These are phyloP conservation scores for Takashimella tepidaria DNA, from an alignment of 1,284 basidiomycete genomes.

Conservation along the genomic window DNA sequence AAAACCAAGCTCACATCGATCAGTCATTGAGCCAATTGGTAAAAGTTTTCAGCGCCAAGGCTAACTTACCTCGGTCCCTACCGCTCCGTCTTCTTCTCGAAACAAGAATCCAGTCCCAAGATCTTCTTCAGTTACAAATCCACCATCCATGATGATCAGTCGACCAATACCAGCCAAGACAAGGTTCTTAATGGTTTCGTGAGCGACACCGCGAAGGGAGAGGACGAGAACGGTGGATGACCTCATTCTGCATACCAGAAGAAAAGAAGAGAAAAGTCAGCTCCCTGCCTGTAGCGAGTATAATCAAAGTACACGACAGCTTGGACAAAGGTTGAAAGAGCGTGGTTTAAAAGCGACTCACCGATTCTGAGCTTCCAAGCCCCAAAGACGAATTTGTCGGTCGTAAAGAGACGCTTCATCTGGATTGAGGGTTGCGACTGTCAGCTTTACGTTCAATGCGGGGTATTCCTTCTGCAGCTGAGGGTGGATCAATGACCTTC, in stretches of 20 bases:
- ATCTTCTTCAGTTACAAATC: constrained; percentile 59
- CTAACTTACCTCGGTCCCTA: constrained; percentile 69
- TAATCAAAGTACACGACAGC: neutral
- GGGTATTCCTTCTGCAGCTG: no score
- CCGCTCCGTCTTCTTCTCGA: constrained; percentile 70
- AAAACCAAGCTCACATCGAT: constrained; percentile 1
- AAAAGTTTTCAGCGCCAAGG: no score
- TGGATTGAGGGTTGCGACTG: no score
- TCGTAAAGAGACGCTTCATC: constrained; percentile 88
- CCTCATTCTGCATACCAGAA: constrained; percentile 69
- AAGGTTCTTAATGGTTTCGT: constrained; percentile 93
- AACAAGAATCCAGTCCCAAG: constrained; percentile 91
- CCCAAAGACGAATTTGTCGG: constrained; percentile 96
- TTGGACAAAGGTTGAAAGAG: neutral
- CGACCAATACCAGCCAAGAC: constrained; percentile 57
- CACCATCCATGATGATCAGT: constrained; percentile 55
- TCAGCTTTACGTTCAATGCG: no score
- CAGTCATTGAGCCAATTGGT: neutral
- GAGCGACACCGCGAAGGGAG: constrained; percentile 75
- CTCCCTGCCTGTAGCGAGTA: neutral
- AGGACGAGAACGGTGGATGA: constrained; percentile 85
- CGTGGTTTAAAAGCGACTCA: no score
- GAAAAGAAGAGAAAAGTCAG: no score
- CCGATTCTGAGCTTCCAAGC: constrained; percentile 94
- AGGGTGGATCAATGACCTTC: no score